Evolutionary conservation across 352 stramenopile species (phyloP).

Genomic region (Pythium phragmitis): DNA sequence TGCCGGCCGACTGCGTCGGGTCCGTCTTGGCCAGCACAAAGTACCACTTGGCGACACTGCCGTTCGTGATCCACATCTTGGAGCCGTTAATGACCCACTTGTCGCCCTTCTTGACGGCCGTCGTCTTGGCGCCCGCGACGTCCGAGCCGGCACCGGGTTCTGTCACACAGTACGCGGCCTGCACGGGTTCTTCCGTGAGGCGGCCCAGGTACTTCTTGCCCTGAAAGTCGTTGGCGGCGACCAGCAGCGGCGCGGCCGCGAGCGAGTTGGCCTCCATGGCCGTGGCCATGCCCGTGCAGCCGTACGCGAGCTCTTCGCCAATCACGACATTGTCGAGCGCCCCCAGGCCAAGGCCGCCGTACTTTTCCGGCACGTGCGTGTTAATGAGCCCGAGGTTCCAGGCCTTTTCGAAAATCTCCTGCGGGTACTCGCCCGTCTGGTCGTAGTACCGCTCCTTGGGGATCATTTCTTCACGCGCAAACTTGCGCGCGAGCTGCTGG

Average conservation of each 20-base stretch:
- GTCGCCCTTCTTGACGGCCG: slow-evolving; percentile 91
- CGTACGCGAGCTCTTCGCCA: slow-evolving; percentile 88
- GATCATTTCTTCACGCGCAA: slow-evolving; percentile 90
- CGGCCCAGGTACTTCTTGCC: slow-evolving; percentile 87
- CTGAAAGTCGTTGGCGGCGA: slow-evolving; percentile 79
- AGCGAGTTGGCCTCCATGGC: slow-evolving; percentile 89
- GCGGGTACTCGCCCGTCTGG: slow-evolving; percentile 82
- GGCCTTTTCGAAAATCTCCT: slow-evolving; percentile 87
- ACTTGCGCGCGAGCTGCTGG: slow-evolving; percentile 84
- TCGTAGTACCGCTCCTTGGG: slow-evolving; percentile 84
- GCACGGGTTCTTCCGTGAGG: slow-evolving; percentile 76
- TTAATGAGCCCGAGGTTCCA: slow-evolving; percentile 90
- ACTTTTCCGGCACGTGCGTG: slow-evolving; percentile 85
- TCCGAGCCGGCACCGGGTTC: slow-evolving; percentile 89
- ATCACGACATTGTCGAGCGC: slow-evolving; percentile 86
- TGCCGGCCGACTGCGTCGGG: slow-evolving; percentile 56
- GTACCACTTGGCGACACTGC: slow-evolving; percentile 88
- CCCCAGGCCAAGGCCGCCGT: slow-evolving; percentile 76
- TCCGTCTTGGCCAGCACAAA: slow-evolving; percentile 92
- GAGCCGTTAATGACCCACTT: slow-evolving; percentile 92
- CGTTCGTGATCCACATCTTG: slow-evolving; percentile 96
- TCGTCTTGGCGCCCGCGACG: slow-evolving; percentile 88
- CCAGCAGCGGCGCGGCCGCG: slow-evolving; percentile 77
- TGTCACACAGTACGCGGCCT: slow-evolving; percentile 90
- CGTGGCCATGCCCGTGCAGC: slow-evolving; percentile 90